phyloP scores from a whole-genome alignment of 176 grass and related monocot genomes.

The Dactylis glomerata region DNA sequence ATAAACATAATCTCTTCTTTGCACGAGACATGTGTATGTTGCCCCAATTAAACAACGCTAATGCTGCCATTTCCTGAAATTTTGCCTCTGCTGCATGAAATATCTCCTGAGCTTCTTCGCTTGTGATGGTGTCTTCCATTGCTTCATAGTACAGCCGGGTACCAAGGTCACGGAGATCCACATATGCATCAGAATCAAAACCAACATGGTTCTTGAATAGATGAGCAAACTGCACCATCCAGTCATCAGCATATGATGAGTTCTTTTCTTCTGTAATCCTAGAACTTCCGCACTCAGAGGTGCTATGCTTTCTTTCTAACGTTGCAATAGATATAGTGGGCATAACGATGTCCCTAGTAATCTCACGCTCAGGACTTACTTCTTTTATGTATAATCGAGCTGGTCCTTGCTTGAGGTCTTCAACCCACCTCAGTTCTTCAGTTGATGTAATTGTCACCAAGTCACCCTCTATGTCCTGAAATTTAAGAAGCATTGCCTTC shows the following conservation, averaged over 20 bases:
- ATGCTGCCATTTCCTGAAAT: slow-evolving; percentile 85
- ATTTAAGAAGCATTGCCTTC: slow-evolving; percentile 62
- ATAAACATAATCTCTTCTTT: slow-evolving; percentile 56
- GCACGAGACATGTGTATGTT: slow-evolving; percentile 84
- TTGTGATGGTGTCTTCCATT: slow-evolving; percentile 84
- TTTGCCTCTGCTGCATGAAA: slow-evolving; percentile 67
- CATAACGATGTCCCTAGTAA: slow-evolving; percentile 41
- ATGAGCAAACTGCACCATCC: slow-evolving; percentile 77
- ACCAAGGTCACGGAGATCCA: slow-evolving; percentile 71
- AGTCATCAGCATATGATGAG: slow-evolving; percentile 48
- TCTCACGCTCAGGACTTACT: slow-evolving; percentile 67
- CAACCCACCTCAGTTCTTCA: slow-evolving; percentile 75
- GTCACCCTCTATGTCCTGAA: slow-evolving; percentile 70
- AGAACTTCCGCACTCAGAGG: slow-evolving; percentile 39
- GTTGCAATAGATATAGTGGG: slow-evolving; percentile 5
- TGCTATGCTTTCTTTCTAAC: slow-evolving; percentile 36
- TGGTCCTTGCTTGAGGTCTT: slow-evolving; percentile 61
- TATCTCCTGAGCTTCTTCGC: slow-evolving; percentile 85
- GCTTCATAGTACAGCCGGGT: slow-evolving; percentile 71
- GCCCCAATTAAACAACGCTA: slow-evolving; percentile 86
- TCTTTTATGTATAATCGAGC: slow-evolving; percentile 67
- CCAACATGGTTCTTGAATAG: slow-evolving; percentile 82
- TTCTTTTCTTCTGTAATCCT: slow-evolving; percentile 29
- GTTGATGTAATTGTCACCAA: slow-evolving; percentile 82
- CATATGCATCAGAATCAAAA: slow-evolving; percentile 64